Conservation (phyloP, 805 yeast species). For the Wickerhamiella slavikovae region DNA sequence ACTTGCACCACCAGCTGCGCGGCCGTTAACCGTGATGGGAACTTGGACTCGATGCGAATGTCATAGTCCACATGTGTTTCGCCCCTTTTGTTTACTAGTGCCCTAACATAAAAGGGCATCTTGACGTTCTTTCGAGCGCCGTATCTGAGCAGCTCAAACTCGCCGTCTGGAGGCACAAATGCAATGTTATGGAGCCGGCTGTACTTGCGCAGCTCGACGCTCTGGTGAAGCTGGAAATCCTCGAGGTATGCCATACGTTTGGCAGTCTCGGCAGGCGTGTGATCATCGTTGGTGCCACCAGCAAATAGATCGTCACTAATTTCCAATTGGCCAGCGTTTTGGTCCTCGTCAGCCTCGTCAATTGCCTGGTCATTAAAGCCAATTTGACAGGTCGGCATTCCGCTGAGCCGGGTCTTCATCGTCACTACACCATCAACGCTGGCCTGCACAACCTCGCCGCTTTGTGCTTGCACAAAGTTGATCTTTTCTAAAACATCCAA, state of each 20-base stretch:
- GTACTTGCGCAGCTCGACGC: conserved; percentile 54
- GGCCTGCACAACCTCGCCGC: conserved; percentile 36
- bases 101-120: conserved; percentile 49
- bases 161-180: conserved; percentile 77
- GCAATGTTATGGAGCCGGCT: conserved; percentile 43
- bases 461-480: conserved; percentile 43
- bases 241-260: conserved; percentile 26
- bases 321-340: conserved; percentile 8
- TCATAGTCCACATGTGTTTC: conserved; percentile 30
- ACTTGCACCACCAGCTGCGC: conserved; percentile 41
- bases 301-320: conserved; percentile 10
- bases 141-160: conserved; percentile 65
- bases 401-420: conserved; percentile 52
- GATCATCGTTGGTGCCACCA: conserved; percentile 13
- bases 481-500: conserved; percentile 60
- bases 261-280: too few relatives aligned
- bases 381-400: conserved; percentile 67
- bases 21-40: conserved; percentile 32
- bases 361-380: conserved; percentile 45
- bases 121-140: conserved; percentile 35
- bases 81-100: conserved; percentile 30
- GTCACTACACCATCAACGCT: conserved; percentile 59
- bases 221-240: conserved; percentile 72
- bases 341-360: too few relatives aligned
- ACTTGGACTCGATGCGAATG: conserved; percentile 41